Base-by-base conservation (phyloP, 257 asterid genomes). In the Solanum chiquidenum region DNA sequence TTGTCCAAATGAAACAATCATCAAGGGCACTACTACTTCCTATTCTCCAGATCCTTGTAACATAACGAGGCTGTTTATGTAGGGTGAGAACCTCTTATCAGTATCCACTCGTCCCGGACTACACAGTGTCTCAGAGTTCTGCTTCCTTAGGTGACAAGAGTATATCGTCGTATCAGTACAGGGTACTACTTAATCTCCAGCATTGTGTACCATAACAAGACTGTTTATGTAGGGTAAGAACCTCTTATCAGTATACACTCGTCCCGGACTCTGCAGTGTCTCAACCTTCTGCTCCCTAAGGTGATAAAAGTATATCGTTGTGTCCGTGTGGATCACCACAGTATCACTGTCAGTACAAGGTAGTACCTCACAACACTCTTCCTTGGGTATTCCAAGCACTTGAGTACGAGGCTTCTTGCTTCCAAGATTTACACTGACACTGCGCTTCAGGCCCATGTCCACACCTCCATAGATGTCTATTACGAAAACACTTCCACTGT, bases 151-250 rank as follows among this genome's bases (percentile, higher is more conserved):
- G 71, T 87, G 73, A 83, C 55, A 92, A 1, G 87, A 83, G 21
- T 86, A 90, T 73, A 91, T 37, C 49, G 1, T 55, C 5, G 27
- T 4, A 71, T 88, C 91, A 0, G 82, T 62, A 86, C 91, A 89
- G 1, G 92, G 91, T 88, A 93, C 82, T 49, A 92, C 90, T 69
- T 62, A 62, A 9, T 62, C 31, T 62, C 71, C 71, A 62, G 71
- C 11, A 23, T n/a, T 62, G 35, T 77, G 84, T 77, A 91, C 90
- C 76, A 37, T 64, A 31, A 88, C 95, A 44, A 93, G 87, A 72
- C 92, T 93, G 86, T 91, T 93, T 18, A 91, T 91, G 89, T 91
- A 93, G 83, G 94, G 90, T 88, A 92, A 72, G 87, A 37, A 85
- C 69, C 73, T 90, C 34, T 2, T 37, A 27, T 5, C 12, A 62